These are phyloP conservation scores for Zarea fungicola DNA, from an alignment of 2,329 filamentous ascomycete genomes.

Conservation along the genomic window DNA sequence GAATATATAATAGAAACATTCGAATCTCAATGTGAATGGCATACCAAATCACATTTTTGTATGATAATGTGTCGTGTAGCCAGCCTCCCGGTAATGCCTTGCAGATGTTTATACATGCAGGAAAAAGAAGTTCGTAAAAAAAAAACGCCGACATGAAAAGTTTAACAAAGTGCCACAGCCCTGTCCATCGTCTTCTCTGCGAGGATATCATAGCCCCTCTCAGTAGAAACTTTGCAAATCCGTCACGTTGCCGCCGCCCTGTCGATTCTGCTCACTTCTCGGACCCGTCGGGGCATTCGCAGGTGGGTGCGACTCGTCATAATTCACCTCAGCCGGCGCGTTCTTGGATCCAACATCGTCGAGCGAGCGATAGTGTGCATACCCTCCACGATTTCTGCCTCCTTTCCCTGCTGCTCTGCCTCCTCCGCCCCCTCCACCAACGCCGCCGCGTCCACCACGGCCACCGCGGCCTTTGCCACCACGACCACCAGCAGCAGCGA, in stretches of 20 bases:
- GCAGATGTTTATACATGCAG: not conserved
- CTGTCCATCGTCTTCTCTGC: not conserved
- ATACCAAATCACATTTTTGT: too few species aligned
- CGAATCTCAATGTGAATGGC: not conserved
- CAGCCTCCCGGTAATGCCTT: too few species aligned
- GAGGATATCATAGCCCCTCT: conserved; percentile 4
- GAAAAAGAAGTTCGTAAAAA: not conserved
- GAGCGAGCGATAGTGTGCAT: conserved; percentile 58
- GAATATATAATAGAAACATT: not conserved
- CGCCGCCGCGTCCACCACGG: conserved; percentile 35
- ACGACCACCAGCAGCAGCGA: conserved; percentile 22
- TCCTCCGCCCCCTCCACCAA: conserved; percentile 30
- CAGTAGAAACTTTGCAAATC: conserved; percentile 40
- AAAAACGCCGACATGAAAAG: conserved; percentile 11
- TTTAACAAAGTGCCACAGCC: not conserved
- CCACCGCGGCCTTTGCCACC: conserved; percentile 24
- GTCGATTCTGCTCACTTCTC: conserved; percentile 12
- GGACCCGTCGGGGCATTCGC: conserved; percentile 20
- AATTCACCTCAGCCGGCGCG: conserved; percentile 42
- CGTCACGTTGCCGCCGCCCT: conserved; percentile 17
- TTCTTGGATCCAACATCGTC: conserved; percentile 57
- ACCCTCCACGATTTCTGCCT: conserved; percentile 43
- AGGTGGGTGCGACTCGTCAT: conserved; percentile 37
- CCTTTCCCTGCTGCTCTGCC: conserved; percentile 38
- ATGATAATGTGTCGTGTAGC: too few species aligned